Base-by-base conservation (phyloP, 768 basidiomycete genomes). In the Baorangia bicolor region DNA sequence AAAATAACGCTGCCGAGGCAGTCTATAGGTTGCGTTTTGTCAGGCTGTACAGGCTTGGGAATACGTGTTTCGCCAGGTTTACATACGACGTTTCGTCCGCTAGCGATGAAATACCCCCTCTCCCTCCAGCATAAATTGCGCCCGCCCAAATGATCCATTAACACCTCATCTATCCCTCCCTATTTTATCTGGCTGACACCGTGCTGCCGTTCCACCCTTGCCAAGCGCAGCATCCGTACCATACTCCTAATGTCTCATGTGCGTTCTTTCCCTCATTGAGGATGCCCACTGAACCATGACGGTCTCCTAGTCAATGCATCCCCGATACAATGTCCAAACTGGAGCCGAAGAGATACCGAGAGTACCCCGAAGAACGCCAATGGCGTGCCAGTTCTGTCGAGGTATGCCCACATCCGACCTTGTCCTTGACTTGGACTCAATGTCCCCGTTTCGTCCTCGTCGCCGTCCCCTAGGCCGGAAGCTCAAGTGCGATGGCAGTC, bases 301-400 rank as follows among this genome's bases (percentile, higher is more conserved):
- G 20, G 28, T 18, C 38, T 21, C 21, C 10, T 34, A 68, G 65
- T n/a, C 53, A 20, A 50, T 67, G 51, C 21, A 53, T n/a, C 14
- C 58, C 31, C 58, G 56, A 34, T 62, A 64, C 55, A 42, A 54
- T 21, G 7, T 53, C 41, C 55, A 65, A 8, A 0, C 51, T 38
- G 54, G 31, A 42, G 23, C 56, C 51, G 68, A 70, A n/a, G 69
- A 70, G 0, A 13, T 20, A 1, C 70, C 59, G 30, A 58, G 70
- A 59, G 64, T 68, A 12, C 76, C 78, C 7, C 72, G 77, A 56
- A 62, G 86, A 51, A 86, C 81, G 0, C 79, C 83, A 1, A 87
- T 90, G 85, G 88, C 88, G 8, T 90, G 88, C 64, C 78, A 80
- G 51, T 90, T 89, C 64, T 90, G 88, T 67, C 75, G 88, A 69